These are phyloP conservation scores for Lignosus rhinocerotis DNA, from an alignment of 1,284 basidiomycete genomes.

Conservation along the genomic window DNA sequence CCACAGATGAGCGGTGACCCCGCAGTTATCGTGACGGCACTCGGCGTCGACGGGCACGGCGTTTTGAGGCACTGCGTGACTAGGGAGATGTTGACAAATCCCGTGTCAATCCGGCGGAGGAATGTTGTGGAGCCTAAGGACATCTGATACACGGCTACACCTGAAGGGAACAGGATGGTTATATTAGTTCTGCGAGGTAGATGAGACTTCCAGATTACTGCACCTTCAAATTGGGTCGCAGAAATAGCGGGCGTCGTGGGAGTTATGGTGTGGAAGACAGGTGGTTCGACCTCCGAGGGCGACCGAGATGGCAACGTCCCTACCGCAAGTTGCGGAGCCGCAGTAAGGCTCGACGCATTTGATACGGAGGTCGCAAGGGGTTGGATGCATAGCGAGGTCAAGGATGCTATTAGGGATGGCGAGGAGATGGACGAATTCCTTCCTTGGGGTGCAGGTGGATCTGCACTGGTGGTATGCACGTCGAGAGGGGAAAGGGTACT, in stretches of 20 bases:
- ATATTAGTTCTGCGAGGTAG: conserved; percentile 6
- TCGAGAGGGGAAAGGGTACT: conserved; percentile 20
- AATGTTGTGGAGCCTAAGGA: conserved; percentile 51
- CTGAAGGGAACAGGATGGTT: conserved; percentile 35
- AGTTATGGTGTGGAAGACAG: conserved; percentile 59
- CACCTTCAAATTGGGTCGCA: conserved; percentile 69
- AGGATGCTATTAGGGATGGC: conserved; percentile 24
- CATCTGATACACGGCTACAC: conserved; percentile 71
- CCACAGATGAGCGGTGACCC: conserved; percentile 55
- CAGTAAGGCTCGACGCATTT: conserved; percentile 2
- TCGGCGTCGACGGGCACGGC: conserved; percentile 37
- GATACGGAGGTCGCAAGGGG: conserved; percentile 10
- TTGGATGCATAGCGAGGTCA: conserved; percentile 25
- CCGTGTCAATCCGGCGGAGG: conserved; percentile 69
- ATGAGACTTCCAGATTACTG: conserved; percentile 23
- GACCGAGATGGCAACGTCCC: background rate
- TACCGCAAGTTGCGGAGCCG: background rate
- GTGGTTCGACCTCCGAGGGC: conserved; percentile 14
- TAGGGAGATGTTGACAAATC: conserved; percentile 69
- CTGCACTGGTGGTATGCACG: conserved; percentile 10
- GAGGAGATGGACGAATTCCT: conserved; percentile 24
- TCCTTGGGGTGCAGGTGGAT: conserved; percentile 1
- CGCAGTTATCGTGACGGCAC: conserved; percentile 44
- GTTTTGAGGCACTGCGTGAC: conserved; percentile 48
- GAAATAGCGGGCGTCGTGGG: conserved; percentile 60